These are phyloP conservation scores for Suillus alpinus DNA, from an alignment of 768 basidiomycete genomes.

Conservation along the genomic window DNA sequence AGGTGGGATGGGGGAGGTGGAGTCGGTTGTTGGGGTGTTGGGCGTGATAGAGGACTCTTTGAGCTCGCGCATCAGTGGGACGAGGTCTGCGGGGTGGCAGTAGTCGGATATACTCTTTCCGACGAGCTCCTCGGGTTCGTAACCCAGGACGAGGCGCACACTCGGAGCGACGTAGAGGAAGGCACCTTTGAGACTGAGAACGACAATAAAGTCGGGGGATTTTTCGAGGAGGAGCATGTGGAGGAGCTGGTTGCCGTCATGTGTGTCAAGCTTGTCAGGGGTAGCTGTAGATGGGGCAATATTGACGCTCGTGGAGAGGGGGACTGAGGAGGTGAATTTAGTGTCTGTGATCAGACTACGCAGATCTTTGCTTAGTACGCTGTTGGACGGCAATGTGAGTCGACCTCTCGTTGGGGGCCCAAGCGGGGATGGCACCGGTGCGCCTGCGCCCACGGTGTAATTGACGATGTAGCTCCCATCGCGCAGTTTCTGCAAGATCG, in stretches of 20 bases:
- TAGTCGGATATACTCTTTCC: constrained; percentile 76
- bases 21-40: constrained; percentile 5
- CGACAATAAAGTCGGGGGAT: constrained; percentile 80
- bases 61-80: constrained; percentile 87
- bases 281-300: constrained; percentile 25
- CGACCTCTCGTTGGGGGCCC: constrained; percentile 19
- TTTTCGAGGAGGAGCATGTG: constrained; percentile 59
- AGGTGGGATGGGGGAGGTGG: constrained; percentile 2
- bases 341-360: constrained; percentile 46
- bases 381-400: constrained; percentile 5
- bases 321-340: constrained; percentile 46
- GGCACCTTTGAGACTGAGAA: constrained; percentile 87
- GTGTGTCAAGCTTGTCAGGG: constrained; percentile 16
- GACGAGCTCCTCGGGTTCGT: constrained; percentile 80
- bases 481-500: constrained; percentile 73
- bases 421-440: constrained; percentile 6
- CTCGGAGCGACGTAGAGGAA: constrained; percentile 92
- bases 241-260: constrained; percentile 46
- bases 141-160: constrained; percentile 76
- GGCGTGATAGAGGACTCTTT: constrained; percentile 57
- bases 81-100: constrained; percentile 86
- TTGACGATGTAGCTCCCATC: constrained; percentile 78
- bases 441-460: constrained; percentile 34
- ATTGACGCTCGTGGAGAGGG: constrained; percentile 40
- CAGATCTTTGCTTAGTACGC: constrained; percentile 50